Percentiles rank a stretch among this genome's conserved stretches.
phyloP scores from a whole-genome alignment of 805 yeast genomes.

The Ogataea saltuana region DNA sequence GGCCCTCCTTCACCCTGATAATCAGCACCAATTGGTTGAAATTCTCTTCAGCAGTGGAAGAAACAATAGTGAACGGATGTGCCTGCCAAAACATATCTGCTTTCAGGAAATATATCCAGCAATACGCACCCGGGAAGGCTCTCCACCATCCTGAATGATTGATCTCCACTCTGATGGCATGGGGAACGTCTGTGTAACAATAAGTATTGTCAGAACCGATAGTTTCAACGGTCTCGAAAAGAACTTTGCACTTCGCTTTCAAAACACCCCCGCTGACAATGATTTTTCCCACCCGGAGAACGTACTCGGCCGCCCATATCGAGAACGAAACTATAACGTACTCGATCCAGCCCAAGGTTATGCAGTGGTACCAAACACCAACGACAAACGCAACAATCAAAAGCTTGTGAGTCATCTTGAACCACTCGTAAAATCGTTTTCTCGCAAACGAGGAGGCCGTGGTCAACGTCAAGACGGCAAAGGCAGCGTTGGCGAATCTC shows the following conservation, averaged over 20 bases:
- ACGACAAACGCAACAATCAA: constrained; percentile 43
- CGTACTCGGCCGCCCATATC: constrained; percentile 71
- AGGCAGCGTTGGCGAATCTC: constrained; percentile 45
- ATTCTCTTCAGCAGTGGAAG: constrained; percentile 42
- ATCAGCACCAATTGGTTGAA: constrained; percentile 44
- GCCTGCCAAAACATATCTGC: constrained; percentile 59
- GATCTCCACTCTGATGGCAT: constrained; percentile 50
- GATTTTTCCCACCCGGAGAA: constrained; percentile 55
- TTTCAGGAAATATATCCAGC: constrained; percentile 52
- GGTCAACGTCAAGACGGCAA: constrained; percentile 31
- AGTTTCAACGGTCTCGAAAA: constrained; percentile 22
- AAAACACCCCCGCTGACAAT: constrained; percentile 60
- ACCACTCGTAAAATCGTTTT: constrained; percentile 44
- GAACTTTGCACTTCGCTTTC: constrained; percentile 44
- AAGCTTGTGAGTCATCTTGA: constrained; percentile 45
- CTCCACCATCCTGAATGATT: constrained; percentile 57
- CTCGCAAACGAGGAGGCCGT: constrained; percentile 37
- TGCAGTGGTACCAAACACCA: constrained; percentile 49
- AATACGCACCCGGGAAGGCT: constrained; percentile 61
- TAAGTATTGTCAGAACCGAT: too few species aligned
- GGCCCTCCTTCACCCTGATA: constrained; percentile 54
- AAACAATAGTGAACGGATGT: constrained; percentile 63
- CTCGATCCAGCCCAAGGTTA: constrained; percentile 49
- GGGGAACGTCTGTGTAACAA: constrained; percentile 23
- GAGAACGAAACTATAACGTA: constrained; percentile 56